These are phyloP conservation scores for Haplosporangium sp. DNA, from an alignment of 371 early-diverging fungal genomes.

Conservation along the genomic window DNA sequence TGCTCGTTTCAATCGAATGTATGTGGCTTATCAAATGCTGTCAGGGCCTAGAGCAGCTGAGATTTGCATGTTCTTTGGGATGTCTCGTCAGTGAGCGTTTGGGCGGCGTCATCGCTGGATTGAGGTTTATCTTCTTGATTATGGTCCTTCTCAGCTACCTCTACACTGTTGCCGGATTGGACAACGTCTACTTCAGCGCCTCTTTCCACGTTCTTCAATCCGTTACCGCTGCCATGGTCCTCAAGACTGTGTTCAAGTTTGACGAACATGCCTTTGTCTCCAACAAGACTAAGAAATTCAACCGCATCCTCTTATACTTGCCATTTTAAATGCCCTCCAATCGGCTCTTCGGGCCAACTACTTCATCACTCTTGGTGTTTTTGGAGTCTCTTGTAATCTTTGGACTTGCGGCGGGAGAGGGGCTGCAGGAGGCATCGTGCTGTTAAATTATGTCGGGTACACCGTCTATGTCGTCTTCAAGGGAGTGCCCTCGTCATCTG, in stretches of 20 bases:
- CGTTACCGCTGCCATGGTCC: constrained; percentile 60
- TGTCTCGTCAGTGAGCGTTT: constrained; percentile 54
- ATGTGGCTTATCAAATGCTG: constrained; percentile 58
- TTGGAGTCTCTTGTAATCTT: constrained; percentile 48
- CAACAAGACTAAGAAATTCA: constrained; percentile 52
- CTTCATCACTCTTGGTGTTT: constrained; percentile 57
- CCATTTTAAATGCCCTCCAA: constrained; percentile 53
- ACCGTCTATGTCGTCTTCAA: constrained; percentile 44
- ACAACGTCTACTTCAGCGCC: constrained; percentile 58
- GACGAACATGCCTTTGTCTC: constrained; percentile 55
- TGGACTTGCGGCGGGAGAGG: constrained; percentile 23
- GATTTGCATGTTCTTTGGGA: constrained; percentile 61
- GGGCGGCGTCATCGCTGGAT: constrained; percentile 57
- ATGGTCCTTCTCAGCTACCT: constrained; percentile 55
- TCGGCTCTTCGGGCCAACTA: constrained; percentile 57
- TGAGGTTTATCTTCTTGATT: constrained; percentile 56
- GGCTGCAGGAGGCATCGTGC: constrained; percentile 28
- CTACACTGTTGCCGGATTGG: constrained; percentile 51
- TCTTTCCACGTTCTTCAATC: constrained; percentile 59
- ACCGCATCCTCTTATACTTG: constrained; percentile 50
- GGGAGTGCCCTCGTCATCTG: constrained; percentile 53
- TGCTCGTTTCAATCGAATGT: constrained; percentile 55
- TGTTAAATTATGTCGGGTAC: constrained; percentile 39
- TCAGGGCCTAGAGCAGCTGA: constrained; percentile 64
- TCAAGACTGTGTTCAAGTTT: constrained; percentile 56